phyloP scores from a whole-genome alignment of 2,329 filamentous ascomycete genomes.

The Plectosphaerella sp. region DNA sequence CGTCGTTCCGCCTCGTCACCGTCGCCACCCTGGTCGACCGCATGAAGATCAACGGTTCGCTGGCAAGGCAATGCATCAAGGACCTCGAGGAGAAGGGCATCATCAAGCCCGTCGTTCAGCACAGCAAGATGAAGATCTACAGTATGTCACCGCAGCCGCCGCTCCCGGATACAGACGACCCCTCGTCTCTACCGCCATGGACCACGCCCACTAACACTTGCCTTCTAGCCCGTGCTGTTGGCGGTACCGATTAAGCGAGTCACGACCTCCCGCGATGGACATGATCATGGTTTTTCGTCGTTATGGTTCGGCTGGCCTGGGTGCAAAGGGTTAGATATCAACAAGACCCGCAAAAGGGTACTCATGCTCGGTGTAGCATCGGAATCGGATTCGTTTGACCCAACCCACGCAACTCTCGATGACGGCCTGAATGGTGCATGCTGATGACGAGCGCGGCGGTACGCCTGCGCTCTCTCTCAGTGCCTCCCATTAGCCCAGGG shows the following conservation, averaged over 20 bases:
- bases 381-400: conserved; percentile 5
- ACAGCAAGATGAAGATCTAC: conserved; percentile 99
- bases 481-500: too few relatives aligned
- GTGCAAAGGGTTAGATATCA: conserved; percentile 4
- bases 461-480: too few relatives aligned
- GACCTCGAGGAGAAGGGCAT: conserved; percentile 97
- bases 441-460: too few relatives aligned
- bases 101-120: conserved; percentile 95
- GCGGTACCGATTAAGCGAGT: conserved; percentile 39
- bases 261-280: conserved; percentile 3
- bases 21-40: conserved; percentile 97
- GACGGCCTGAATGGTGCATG: too few relatives aligned
- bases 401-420: neutral
- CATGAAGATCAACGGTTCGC: conserved; percentile 99
- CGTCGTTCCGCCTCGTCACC: conserved; percentile 99
- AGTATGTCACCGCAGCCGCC: conserved; percentile 45
- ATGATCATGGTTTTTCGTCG: conserved; percentile 4
- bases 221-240: conserved; percentile 54
- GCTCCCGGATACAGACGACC: too few relatives aligned
- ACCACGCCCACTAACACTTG: conserved; percentile 20
- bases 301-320: conserved; percentile 1
- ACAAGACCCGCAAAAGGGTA: conserved; percentile 2
- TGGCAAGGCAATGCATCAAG: conserved; percentile 82
- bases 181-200: too few relatives aligned
- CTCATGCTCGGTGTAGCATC: conserved; percentile 4